Percentiles rank a stretch among this genome's conserved stretches.
Evolutionary conservation across 1,139 yeast genomes (phyloP).

Genomic region (Suhomyces chickasaworum): DNA sequence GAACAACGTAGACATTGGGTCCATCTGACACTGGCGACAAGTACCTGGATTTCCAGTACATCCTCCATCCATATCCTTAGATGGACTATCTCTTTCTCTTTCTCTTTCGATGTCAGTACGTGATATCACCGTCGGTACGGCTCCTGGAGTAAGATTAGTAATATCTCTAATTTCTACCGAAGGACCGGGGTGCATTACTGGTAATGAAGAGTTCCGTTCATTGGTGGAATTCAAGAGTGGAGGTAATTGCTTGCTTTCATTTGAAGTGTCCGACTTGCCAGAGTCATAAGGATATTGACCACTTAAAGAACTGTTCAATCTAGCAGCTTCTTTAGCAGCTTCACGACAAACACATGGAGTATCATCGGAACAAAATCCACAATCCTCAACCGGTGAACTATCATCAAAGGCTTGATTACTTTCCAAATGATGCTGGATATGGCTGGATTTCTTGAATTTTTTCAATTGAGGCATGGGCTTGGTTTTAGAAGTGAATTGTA

Average conservation of each 20-base stretch:
- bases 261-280: constrained; percentile 18
- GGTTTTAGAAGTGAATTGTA: constrained; percentile 32
- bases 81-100: not conserved
- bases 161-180: constrained; percentile 53
- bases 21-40: constrained; percentile 79
- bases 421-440: constrained; percentile 7
- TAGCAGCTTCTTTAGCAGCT: constrained; percentile 64
- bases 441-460: constrained; percentile 11
- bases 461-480: constrained; percentile 11
- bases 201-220: constrained; percentile 41
- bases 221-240: constrained; percentile 32
- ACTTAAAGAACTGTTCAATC: constrained; percentile 33
- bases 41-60: constrained; percentile 91
- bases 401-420: constrained; percentile 30
- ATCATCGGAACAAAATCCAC: constrained; percentile 93
- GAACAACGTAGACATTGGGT: constrained; percentile 86
- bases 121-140: constrained; percentile 41
- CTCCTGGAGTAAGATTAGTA: constrained; percentile 46
- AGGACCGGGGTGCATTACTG: constrained; percentile 71
- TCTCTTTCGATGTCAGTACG: too few relatives aligned
- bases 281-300: constrained; percentile 18
- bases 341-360: constrained; percentile 93
- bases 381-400: constrained; percentile 66
- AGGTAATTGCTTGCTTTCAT: constrained; percentile 33
- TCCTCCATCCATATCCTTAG: constrained; percentile 31